Conservation (phyloP, 179 eudicot genomes). For the Gypsophila paniculata region DNA sequence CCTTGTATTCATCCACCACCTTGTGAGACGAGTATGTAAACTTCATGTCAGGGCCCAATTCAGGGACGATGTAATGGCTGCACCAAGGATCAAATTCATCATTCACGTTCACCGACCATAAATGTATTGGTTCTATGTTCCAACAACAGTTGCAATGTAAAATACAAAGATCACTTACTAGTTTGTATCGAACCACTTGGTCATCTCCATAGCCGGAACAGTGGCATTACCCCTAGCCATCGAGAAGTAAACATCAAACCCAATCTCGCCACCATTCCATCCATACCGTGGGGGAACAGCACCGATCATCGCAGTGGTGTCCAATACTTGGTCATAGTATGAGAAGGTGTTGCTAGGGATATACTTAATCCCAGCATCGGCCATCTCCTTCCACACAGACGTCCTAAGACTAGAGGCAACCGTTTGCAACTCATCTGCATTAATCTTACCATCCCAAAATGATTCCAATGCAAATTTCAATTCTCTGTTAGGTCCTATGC, state of each 20-base stretch:
- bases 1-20: conserved; percentile 69
- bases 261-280: conserved; percentile 73
- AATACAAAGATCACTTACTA: conserved; percentile 45
- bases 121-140: conserved; percentile 7
- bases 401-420: conserved; percentile 51
- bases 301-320: conserved; percentile 71
- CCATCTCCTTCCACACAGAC: conserved; percentile 71
- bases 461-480: conserved; percentile 71
- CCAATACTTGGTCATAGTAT: conserved; percentile 67
- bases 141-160: background rate
- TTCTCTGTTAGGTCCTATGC: conserved; percentile 81
- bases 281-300: conserved; percentile 72
- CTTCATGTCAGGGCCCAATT: conserved; percentile 64
- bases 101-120: conserved; percentile 11
- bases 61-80: conserved; percentile 86
- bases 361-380: conserved; percentile 60
- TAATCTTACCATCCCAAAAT: conserved; percentile 71
- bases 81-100: conserved; percentile 19
- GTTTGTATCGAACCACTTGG: conserved; percentile 88
- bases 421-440: conserved; percentile 54
- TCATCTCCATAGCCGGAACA: conserved; percentile 82
- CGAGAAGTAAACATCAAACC: conserved; percentile 63
- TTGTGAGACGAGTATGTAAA: conserved; percentile 72
- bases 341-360: conserved; percentile 81
- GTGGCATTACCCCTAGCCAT: conserved; percentile 80